Conservation (phyloP, 2,329 filamentous ascomycete genomes). For the Albophoma yamanashiensis region DNA sequence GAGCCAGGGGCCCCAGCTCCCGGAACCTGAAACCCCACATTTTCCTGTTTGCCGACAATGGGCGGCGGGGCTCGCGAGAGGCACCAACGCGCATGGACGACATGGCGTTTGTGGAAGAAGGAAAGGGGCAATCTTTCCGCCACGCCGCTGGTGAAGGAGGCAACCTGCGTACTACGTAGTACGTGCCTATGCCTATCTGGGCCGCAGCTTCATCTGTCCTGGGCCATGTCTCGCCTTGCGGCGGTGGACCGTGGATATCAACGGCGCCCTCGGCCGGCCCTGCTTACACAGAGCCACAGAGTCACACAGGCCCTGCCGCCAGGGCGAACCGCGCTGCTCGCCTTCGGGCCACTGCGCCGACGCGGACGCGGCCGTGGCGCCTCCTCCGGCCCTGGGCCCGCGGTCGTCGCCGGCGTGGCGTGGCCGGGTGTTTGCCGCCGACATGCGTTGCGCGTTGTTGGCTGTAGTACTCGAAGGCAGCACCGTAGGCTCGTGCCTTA, state of each 20-base stretch:
- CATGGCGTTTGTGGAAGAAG: neutral
- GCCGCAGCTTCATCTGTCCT: neutral
- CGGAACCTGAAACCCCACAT: neutral
- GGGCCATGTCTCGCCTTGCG: neutral
- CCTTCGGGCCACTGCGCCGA: neutral
- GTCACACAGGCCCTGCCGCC: too few species aligned
- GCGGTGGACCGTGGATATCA: neutral
- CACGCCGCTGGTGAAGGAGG: neutral
- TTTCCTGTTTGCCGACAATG: neutral
- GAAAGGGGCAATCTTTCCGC: neutral
- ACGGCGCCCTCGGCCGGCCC: neutral
- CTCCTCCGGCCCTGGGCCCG: neutral
- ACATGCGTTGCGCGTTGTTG: neutral
- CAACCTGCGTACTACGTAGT: neutral
- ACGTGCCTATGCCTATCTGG: neutral
- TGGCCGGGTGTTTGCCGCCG: neutral
- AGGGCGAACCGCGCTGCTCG: neutral
- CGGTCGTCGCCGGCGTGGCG: neutral
- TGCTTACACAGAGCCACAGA: too few species aligned
- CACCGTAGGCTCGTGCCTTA: too few species aligned
- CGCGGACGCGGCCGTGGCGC: neutral
- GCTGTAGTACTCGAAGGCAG: too few species aligned
- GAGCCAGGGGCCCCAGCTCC: neutral
- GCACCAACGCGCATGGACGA: neutral
- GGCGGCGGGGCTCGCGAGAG: neutral